Conservation (phyloP, 495 filamentous ascomycete genomes). For the Penicillium coprophilum region DNA sequence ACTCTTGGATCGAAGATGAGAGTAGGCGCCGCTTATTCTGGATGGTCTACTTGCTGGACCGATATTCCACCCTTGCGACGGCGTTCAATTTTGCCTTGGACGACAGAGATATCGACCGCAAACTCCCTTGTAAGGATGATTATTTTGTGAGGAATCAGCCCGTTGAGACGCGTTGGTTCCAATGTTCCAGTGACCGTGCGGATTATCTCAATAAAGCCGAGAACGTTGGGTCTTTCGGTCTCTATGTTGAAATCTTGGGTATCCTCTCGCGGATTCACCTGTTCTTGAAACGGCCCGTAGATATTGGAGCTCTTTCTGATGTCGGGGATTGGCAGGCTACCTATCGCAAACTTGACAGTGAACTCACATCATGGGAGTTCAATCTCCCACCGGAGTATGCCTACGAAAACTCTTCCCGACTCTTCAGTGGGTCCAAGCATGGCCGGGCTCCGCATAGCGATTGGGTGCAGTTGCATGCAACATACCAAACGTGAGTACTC, state of each 20-base stretch:
- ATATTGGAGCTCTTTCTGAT: constrained; percentile 78
- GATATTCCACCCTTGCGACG: constrained; percentile 84
- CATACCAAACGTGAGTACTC: constrained; percentile 62
- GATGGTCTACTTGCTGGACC: constrained; percentile 88
- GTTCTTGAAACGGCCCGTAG: constrained; percentile 83
- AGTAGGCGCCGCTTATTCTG: constrained; percentile 80
- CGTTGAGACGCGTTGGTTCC: constrained; percentile 82
- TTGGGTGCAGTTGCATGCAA: constrained; percentile 88
- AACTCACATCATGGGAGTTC: constrained; percentile 78
- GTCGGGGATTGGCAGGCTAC: constrained; percentile 86
- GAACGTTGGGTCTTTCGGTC: constrained; percentile 80
- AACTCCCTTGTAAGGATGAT: constrained; percentile 81
- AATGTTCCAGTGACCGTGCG: constrained; percentile 46
- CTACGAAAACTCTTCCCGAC: constrained; percentile 64
- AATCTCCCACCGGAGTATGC: constrained; percentile 77
- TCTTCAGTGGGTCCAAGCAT: constrained; percentile 62
- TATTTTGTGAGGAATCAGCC: constrained; percentile 79
- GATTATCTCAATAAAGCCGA: constrained; percentile 72
- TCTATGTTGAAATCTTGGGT: constrained; percentile 82
- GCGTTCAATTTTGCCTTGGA: constrained; percentile 87
- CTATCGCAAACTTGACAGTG: constrained; percentile 78
- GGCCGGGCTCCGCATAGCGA: constrained; percentile 69
- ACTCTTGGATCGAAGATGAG: constrained; percentile 86
- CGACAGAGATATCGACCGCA: constrained; percentile 84
- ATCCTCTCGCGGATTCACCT: constrained; percentile 82